Evolutionary conservation across 176 grass and related monocot genomes (phyloP), one percentile per base, ranked within the genome.

Genomic region (Puya raimondii): DNA sequence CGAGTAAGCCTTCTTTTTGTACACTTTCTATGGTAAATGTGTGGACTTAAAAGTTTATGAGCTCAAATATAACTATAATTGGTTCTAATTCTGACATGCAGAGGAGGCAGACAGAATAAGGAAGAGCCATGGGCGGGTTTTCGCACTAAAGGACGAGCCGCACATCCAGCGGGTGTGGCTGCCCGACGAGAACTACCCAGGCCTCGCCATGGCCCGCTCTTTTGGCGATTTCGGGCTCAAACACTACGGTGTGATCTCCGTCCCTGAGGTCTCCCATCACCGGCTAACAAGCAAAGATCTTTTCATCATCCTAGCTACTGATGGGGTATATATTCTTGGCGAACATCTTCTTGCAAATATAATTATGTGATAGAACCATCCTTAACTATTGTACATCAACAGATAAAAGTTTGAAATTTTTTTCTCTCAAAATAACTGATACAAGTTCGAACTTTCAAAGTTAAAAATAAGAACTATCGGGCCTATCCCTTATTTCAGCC

Each of bases 41-140:
- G 21, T 64, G 21, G 21, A 64, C 16, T 64, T 8, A 64, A 64
- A 33, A 42, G 33, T 64, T 64, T 64, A 9, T 64, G 16, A n/a
- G 16, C 57, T 64, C 8, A 64, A n/a, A n/a, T 64, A 64, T 67
- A 67, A 16, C 42, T 67, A 64, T 14, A 64, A 23, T 64, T 17
- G 18, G 22, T 64, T 64, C n/a, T 10, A 27, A 42, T 47, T n/a
- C 25, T 22, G 42, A 2, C 26, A 54, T 68, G 51, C 82, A 96
- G 92, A 85, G 76, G 93, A 99, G 69, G 87, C 90, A 10, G 87
- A 84, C 70, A 81, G 95, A 51, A 94, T 99, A 57, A 91, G 82
- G 78, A 74, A 80, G 5, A 78, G 69, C 80, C 66, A 78, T 9
- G 95, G 95, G 0, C 85, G 95, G 10, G 82, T 99, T 57, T 94